Evolutionary conservation across 1,139 yeast genomes (phyloP).

Genomic region (Scheffersomyces segobiensis): DNA sequence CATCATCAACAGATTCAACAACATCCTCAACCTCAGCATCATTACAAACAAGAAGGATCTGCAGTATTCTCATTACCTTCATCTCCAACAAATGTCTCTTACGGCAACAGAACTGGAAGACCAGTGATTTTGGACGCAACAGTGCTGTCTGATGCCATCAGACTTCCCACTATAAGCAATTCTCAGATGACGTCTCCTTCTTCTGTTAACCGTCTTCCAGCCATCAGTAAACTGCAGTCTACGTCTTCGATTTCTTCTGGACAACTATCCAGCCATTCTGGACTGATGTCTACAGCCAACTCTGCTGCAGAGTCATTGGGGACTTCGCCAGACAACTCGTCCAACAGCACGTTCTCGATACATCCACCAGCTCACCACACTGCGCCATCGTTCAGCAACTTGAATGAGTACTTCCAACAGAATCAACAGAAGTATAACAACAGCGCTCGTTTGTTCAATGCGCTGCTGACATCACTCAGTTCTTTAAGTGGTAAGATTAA

Average conservation of each 20-base stretch:
- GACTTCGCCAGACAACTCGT: conserved; percentile 32
- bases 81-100: conserved; percentile 10
- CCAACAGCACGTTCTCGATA: conserved; percentile 7
- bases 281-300: conserved; percentile 19
- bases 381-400: conserved; percentile 26
- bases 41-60: conserved; percentile 1
- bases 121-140: not conserved
- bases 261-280: conserved; percentile 18
- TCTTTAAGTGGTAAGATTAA: conserved; percentile 27
- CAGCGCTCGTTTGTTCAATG: conserved; percentile 20
- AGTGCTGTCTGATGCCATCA: conserved; percentile 6
- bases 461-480: conserved; percentile 25
- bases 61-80: conserved; percentile 16
- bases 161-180: conserved; percentile 3
- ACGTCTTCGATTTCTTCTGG: conserved; percentile 21
- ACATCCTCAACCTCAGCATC: conserved; percentile 1
- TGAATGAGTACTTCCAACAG: conserved; percentile 32
- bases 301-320: conserved; percentile 29
- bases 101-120: not conserved
- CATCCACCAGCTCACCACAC: conserved; percentile 9
- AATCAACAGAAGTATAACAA: conserved; percentile 18
- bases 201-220: not conserved
- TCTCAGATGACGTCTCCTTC: not conserved
- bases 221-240: conserved; percentile 9
- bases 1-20: not conserved